Percentiles rank a stretch among this genome's conserved stretches.
Conservation (phyloP, 2,329 filamentous ascomycete species). For the Beauveria sp. region DNA sequence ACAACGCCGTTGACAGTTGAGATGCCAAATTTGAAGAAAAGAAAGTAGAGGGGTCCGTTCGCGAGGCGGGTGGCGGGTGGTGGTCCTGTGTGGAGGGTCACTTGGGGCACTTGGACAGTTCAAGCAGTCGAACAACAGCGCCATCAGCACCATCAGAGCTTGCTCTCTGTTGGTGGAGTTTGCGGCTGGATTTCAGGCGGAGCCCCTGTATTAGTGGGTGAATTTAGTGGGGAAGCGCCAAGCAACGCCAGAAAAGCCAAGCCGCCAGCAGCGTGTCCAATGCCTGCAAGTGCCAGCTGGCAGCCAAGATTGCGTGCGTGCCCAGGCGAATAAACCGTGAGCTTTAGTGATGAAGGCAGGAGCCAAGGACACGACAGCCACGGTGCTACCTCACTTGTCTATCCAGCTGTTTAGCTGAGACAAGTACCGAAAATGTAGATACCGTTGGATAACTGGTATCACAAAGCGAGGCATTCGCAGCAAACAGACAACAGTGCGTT, state of each 20-base stretch:
- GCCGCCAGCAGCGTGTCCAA: not conserved
- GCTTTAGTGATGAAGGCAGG: too few relatives aligned
- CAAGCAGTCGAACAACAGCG: too few relatives aligned
- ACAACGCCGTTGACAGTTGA: not conserved
- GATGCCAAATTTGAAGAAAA: not conserved
- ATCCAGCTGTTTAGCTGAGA: too few relatives aligned
- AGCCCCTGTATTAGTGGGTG: not conserved
- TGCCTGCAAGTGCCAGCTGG: not conserved
- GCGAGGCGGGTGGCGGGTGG: not conserved
- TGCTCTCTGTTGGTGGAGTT: not conserved
- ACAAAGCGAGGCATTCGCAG: not conserved
- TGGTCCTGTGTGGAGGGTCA: not conserved
- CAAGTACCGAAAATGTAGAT: too few relatives aligned
- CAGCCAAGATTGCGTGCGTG: not conserved
- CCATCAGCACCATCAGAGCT: too few relatives aligned
- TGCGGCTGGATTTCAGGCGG: not conserved
- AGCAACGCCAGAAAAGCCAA: not conserved
- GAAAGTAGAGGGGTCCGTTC: not conserved
- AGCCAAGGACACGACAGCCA: too few relatives aligned
- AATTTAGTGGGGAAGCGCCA: not conserved
- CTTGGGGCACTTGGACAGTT: too few relatives aligned
- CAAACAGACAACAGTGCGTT: not conserved
- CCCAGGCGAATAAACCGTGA: too few relatives aligned
- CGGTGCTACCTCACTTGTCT: too few relatives aligned
- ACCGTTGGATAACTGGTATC: not conserved